Conservation (phyloP, 768 basidiomycete species). For the Lactarius sanguifluus region DNA sequence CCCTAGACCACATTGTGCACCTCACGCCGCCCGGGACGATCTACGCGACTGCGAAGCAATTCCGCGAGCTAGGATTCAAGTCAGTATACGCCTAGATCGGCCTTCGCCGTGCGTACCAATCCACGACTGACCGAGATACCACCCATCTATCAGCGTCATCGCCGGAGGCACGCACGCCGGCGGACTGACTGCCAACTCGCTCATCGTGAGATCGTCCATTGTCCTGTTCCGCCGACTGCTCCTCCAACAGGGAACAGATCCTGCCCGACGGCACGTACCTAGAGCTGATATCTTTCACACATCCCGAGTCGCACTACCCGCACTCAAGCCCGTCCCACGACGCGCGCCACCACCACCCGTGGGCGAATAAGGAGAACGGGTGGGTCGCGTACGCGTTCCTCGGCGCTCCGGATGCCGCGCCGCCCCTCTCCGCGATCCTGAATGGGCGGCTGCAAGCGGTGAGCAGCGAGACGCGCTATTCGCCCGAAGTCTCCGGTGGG, state of each 20-base stretch:
- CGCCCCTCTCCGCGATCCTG: conserved; percentile 51
- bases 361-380: conserved; percentile 55
- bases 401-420: conserved; percentile 43
- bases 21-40: conserved; percentile 65
- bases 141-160: conserved; percentile 49
- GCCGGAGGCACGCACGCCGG: conserved; percentile 64
- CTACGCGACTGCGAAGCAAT: conserved; percentile 49
- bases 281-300: conserved; percentile 67
- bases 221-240: conserved; percentile 1
- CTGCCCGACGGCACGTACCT: conserved; percentile 61
- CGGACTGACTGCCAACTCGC: conserved; percentile 62
- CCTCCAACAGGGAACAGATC: conserved; percentile 38
- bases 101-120: background rate
- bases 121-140: background rate
- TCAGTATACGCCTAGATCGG: conserved; percentile 34
- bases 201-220: conserved; percentile 47
- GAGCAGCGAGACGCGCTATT: conserved; percentile 44
- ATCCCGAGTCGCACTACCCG: conserved; percentile 54
- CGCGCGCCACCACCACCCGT: conserved; percentile 48
- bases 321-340: conserved; percentile 46
- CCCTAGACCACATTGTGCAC: conserved; percentile 69
- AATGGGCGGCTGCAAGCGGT: conserved; percentile 46
- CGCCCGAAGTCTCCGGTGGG: conserved; percentile 50
- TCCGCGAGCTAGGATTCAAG: conserved; percentile 66
- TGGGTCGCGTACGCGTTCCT: conserved; percentile 71